Conservation (phyloP, 108 stramenopile genomes). For the Schizochytrium sp. region DNA sequence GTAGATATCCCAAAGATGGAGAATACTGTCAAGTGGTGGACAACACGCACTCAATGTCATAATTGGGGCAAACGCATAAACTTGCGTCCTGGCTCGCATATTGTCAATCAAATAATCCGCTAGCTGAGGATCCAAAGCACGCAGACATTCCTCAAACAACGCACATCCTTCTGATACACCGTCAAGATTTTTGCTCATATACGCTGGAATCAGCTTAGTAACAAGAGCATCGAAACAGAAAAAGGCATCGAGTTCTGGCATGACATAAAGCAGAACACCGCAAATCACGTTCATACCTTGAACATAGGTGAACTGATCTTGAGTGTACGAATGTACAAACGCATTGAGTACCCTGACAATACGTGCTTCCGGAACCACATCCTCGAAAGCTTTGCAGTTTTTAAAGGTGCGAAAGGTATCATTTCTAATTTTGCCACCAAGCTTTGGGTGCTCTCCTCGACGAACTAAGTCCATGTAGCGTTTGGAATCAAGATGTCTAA, state of each 20-base stretch:
- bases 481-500: background rate
- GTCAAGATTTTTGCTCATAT: conserved; percentile 42
- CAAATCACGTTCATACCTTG: conserved; percentile 59
- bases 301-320: conserved; percentile 51
- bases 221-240: conserved; percentile 46
- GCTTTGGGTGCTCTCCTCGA: conserved; percentile 28
- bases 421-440: conserved; percentile 43
- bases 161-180: conserved; percentile 36
- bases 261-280: conserved; percentile 41
- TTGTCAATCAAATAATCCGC: background rate
- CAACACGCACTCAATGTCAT: conserved; percentile 56
- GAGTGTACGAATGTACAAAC: conserved; percentile 24
- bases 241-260: conserved; percentile 50
- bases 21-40: conserved; percentile 32
- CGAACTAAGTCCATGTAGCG: background rate
- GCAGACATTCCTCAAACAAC: conserved; percentile 47
- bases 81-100: background rate
- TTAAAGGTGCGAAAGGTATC: conserved; percentile 57
- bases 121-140: conserved; percentile 47
- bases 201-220: conserved; percentile 19
- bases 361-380: conserved; percentile 43
- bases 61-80: conserved; percentile 41
- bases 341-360: conserved; percentile 45
- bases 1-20: conserved; percentile 54
- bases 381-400: conserved; percentile 51